Evolutionary conservation across 805 yeast genomes (phyloP).

Genomic region (Blastobotrys parvus): DNA sequence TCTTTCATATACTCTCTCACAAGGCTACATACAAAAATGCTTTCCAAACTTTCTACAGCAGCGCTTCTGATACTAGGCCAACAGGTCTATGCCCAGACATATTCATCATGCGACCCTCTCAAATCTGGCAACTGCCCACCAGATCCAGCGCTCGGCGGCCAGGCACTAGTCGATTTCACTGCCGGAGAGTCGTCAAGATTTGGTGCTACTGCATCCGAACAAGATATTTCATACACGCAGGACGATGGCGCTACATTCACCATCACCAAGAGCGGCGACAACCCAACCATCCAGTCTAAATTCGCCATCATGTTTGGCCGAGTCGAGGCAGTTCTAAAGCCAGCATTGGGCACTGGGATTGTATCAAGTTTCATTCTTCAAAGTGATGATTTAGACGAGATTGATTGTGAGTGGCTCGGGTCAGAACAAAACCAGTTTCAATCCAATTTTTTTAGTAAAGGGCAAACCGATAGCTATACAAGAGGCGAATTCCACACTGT

Average conservation of each 20-base stretch:
- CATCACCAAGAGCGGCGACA: constrained; percentile 55
- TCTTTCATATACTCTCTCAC: background rate
- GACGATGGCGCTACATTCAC: constrained; percentile 52
- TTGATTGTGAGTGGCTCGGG: constrained; percentile 84
- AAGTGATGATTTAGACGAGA: constrained; percentile 79
- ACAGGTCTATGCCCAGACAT: constrained; percentile 22
- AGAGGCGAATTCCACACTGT: constrained; percentile 69
- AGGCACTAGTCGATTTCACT: constrained; percentile 45
- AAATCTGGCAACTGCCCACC: constrained; percentile 32
- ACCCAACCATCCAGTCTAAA: constrained; percentile 68
- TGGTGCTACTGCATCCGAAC: constrained; percentile 16
- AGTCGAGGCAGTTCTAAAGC: constrained; percentile 59
- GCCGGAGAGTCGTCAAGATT: constrained; percentile 31
- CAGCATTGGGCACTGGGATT: constrained; percentile 71
- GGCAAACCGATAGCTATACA: constrained; percentile 65
- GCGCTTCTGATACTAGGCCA: too few species aligned
- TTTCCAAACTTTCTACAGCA: background rate
- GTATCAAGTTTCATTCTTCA: constrained; percentile 76
- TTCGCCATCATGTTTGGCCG: constrained; percentile 87
- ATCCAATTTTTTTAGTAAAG: constrained; percentile 67
- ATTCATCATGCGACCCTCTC: constrained; percentile 39
- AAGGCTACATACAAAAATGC: background rate
- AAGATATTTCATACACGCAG: constrained; percentile 33
- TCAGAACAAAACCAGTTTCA: constrained; percentile 67
- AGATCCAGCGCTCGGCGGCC: constrained; percentile 55